These are phyloP conservation scores for Zelonia costaricensis DNA, from an alignment of 208 protist genomes.

Conservation along the genomic window DNA sequence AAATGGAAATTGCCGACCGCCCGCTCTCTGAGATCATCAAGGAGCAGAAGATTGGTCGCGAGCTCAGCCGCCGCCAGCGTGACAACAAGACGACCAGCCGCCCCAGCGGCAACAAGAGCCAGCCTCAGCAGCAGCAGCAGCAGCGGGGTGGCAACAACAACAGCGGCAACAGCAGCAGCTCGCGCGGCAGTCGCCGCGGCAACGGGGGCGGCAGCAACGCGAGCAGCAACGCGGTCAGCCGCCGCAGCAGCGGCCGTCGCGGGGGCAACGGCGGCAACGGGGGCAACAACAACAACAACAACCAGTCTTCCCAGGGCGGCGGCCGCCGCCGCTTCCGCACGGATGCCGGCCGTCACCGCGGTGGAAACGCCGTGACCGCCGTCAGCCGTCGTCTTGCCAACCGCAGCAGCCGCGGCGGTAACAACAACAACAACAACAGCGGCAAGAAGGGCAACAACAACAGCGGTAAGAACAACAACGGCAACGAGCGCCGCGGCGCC, in stretches of 20 bases:
- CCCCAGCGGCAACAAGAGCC: constrained; percentile 9
- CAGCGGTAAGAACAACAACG: constrained; percentile 26
- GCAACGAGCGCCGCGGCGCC: constrained; percentile 38
- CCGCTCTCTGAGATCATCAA: constrained; percentile 87
- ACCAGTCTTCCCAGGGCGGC: constrained; percentile 2
- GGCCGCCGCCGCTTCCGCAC: constrained; percentile 23
- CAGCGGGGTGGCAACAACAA: constrained; percentile 16
- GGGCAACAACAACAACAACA: constrained; percentile 9
- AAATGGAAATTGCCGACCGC: constrained; percentile 84
- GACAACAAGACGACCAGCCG: constrained; percentile 15
- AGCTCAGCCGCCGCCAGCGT: constrained; percentile 50
- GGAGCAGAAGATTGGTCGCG: constrained; percentile 82
- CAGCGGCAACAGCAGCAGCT: constrained; percentile 7
- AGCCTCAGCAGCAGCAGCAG: constrained; percentile 3
- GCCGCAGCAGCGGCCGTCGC: neutral
- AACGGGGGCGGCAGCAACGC: constrained; percentile 5
- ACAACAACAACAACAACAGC: neutral
- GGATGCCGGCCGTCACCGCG: constrained; percentile 20
- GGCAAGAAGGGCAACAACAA: constrained; percentile 7
- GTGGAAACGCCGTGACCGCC: constrained; percentile 14
- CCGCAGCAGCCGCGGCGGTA: constrained; percentile 11
- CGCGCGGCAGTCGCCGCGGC: constrained; percentile 8
- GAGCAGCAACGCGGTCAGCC: neutral
- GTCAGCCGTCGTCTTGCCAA: constrained; percentile 3
- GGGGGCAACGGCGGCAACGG: neutral